Base-by-base conservation (phyloP, 1,284 basidiomycete species). In the Xerocomus nothofagi region DNA sequence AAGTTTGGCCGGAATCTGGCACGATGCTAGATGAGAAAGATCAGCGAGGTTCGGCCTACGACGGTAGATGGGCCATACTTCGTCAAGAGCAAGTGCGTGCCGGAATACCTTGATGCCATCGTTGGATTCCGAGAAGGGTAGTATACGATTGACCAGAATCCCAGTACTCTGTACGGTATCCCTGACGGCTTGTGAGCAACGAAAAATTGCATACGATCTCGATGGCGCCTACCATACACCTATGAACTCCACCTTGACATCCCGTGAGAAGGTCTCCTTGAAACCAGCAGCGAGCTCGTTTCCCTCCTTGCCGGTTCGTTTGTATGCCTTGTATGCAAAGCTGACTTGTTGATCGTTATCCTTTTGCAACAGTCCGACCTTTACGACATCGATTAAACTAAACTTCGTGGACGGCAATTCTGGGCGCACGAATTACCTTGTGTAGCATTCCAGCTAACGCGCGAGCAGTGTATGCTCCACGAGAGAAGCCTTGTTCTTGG, bases 381-480 rank as follows among this genome's bases (percentile, higher is more conserved):
- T 53, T 2, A 31, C 18, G 6, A 26, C 6, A 18, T 21, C 21
- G 7, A 26, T 45, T 36, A 30, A 31, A 34, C 14, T 36, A 30
- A 31, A 34, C 14, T 29, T 23, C 7, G 15, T 11, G 27, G 14
- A 47, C 12, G 10, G 43, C 31, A 48, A 4, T 34, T 4, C 17
- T 9, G 31, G 15, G 24, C 8, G 43, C 15, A 23, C 18, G 7
- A 43, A 49, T 44, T 43, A 76, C 78, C 66, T 71, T 83, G 53
- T 70, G 56, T 20, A 82, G 63, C 67, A 86, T 78, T 12, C 88
- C 87, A 27, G 81, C 88, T 21, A 91, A 71, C 9, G 86, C 85
- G 32, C 87, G 75, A 26, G 87, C 88, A 4, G 84, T 88, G 58
- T 89, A 90, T 12, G 88, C 84, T 3, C 87, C 87, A 26, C 87